Evolutionary conservation across 345 rosid species (phyloP).

Genomic region (Lepidium didymum): DNA sequence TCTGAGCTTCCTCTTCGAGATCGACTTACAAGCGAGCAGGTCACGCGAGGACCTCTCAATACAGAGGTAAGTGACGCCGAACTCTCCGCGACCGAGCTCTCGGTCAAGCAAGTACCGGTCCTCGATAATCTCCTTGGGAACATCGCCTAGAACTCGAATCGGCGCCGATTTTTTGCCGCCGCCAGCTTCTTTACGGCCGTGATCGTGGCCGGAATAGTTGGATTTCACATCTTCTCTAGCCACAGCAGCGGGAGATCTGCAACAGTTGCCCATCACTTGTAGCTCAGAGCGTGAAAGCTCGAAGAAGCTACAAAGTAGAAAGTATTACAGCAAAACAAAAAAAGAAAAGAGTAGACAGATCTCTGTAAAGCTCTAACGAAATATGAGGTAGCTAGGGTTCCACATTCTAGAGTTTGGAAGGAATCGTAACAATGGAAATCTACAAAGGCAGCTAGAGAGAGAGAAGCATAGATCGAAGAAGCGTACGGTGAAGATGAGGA

Average conservation of each 20-base stretch:
- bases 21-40: slow-evolving; percentile 87
- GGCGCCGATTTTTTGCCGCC: slow-evolving; percentile 57
- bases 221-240: slow-evolving; percentile 97
- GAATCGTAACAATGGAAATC: slow-evolving; percentile 18
- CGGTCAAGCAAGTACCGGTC: slow-evolving; percentile 85
- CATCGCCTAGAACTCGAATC: slow-evolving; percentile 64
- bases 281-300: background rate
- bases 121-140: slow-evolving; percentile 84
- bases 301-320: slow-evolving; percentile 8
- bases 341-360: background rate
- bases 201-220: slow-evolving; percentile 62
- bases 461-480: slow-evolving; percentile 25
- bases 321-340: background rate
- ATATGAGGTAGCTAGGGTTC: slow-evolving; percentile 31
- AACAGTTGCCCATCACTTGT: slow-evolving; percentile 82
- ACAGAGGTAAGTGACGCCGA: slow-evolving; percentile 94
- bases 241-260: slow-evolving; percentile 99
- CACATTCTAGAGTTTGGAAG: slow-evolving; percentile 31
- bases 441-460: slow-evolving; percentile 2
- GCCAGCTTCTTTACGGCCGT: slow-evolving; percentile 45
- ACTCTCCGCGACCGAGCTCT: slow-evolving; percentile 99
- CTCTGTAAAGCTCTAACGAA: slow-evolving; percentile 29
- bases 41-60: slow-evolving; percentile 76
- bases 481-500: slow-evolving; percentile 31
- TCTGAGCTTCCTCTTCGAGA: slow-evolving; percentile 93